phyloP scores from a whole-genome alignment of 306 rosid species.

The Cicer arietinum region DNA sequence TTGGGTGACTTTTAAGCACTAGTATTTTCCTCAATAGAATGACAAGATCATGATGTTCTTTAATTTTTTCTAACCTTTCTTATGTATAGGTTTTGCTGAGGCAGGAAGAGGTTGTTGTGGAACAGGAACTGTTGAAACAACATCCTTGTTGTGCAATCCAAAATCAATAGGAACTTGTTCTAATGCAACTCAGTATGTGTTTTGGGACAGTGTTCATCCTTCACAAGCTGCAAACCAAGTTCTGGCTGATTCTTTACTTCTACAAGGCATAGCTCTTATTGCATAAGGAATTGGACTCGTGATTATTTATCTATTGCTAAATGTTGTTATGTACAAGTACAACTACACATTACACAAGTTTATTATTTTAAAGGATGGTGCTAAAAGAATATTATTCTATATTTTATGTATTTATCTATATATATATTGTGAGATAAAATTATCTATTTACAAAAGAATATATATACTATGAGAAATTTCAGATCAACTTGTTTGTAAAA shows the following conservation, averaged over 20 bases:
- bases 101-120: constrained; percentile 94
- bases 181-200: constrained; percentile 88
- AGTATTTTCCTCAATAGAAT: too few species aligned
- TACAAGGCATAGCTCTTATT: constrained; percentile 76
- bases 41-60: not conserved
- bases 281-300: constrained; percentile 45
- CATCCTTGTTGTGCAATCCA: constrained; percentile 78
- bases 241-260: constrained; percentile 76
- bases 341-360: constrained; percentile 37
- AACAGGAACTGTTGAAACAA: constrained; percentile 77
- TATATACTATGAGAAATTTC: constrained; percentile 18
- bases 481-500: constrained; percentile 38
- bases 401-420: constrained; percentile 21
- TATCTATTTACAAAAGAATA: too few species aligned
- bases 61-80: not conserved
- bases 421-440: not conserved
- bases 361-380: constrained; percentile 20
- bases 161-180: constrained; percentile 82
- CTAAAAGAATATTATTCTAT: constrained; percentile 28
- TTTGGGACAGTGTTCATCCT: constrained; percentile 97
- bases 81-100: constrained; percentile 69
- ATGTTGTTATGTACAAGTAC: constrained; percentile 2
- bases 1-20: too few species aligned
- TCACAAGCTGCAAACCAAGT: constrained; percentile 86
- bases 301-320: constrained; percentile 2